Base-by-base conservation (phyloP, 352 stramenopile species). In the Globisporangium rhizosaccharum region DNA sequence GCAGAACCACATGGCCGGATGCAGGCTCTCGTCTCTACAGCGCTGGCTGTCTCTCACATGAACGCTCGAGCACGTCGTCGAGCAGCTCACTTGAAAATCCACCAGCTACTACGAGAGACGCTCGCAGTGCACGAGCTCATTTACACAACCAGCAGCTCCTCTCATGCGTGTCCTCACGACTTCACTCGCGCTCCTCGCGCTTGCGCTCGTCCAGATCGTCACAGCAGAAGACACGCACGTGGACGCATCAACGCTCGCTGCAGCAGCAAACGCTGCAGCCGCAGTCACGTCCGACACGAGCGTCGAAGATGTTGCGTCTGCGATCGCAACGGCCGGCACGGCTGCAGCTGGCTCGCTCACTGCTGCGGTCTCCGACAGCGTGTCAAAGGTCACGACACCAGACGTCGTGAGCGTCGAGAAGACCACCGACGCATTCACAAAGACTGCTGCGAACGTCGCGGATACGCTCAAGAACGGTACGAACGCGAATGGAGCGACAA, bases 351-450 rank as follows among this genome's bases (percentile, higher is more conserved):
- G 26, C 18, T 65, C 52, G 52, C 51, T 65, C 45, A 20, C 59
- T 7, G 59, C 59, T 15, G 52, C 52, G 20, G 53, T 65, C 59
- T 60, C 59, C 5, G 59, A 65, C 59, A 65, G 59, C 39, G 52
- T 65, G 51, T 65, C 59, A 9, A 65, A 65, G 11, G 39, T 49
- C 52, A 65, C 52, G 18, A 60, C 46, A 37, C 48, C 52, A 6
- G 59, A 65, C 45, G 59, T 60, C 25, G 53, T 65, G 14, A 56
- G 30, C 23, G 53, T 65, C 59, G 26, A 33, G 18, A 62, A 51
- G 25, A 36, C 52, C 17, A 36, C 36, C 18, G 37, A 56, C 48
- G 50, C 56, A 25, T 37, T 54, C 47, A 55, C 46, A 18, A 49
- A 49, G 18, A 18, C 53, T 2, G 18, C 56, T 2, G 15, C 37